A percentile compares a stretch with the other conserved stretches of the same genome.
Evolutionary conservation across 1,139 yeast species (phyloP).

Genomic region (Taphrina pruni): DNA sequence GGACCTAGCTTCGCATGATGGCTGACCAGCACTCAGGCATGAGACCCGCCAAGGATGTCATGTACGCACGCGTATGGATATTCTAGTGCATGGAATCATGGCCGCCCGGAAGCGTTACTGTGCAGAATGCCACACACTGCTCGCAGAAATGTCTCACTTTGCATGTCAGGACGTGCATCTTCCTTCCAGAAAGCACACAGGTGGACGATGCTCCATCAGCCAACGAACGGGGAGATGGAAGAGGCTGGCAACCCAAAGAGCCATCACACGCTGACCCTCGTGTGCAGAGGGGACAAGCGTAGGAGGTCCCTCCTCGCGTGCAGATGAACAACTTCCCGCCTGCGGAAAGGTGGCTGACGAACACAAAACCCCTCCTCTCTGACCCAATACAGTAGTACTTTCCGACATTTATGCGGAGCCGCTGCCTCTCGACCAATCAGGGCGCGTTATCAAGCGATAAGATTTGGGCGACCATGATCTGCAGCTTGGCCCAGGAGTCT

Average conservation of each 20-base stretch:
- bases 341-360: background rate
- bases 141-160: conserved; percentile 2
- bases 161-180: background rate
- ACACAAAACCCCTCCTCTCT: background rate
- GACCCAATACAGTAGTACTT: background rate
- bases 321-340: background rate
- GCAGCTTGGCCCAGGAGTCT: background rate
- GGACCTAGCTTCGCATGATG: background rate
- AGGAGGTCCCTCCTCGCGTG: conserved; percentile 7
- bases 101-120: conserved; percentile 4
- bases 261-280: too few species aligned
- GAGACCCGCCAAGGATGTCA: background rate
- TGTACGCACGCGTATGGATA: background rate
- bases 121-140: background rate
- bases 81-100: background rate
- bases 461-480: conserved; percentile 1
- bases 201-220: background rate
- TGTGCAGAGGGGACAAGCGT: background rate
- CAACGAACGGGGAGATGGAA: background rate
- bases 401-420: background rate
- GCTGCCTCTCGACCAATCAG: background rate
- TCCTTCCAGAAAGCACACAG: background rate
- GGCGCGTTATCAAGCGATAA: background rate
- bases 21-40: background rate
- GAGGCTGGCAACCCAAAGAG: background rate